Evolutionary conservation across 2,329 filamentous ascomycete genomes (phyloP).

Genomic region (Fusarium camptoceras): DNA sequence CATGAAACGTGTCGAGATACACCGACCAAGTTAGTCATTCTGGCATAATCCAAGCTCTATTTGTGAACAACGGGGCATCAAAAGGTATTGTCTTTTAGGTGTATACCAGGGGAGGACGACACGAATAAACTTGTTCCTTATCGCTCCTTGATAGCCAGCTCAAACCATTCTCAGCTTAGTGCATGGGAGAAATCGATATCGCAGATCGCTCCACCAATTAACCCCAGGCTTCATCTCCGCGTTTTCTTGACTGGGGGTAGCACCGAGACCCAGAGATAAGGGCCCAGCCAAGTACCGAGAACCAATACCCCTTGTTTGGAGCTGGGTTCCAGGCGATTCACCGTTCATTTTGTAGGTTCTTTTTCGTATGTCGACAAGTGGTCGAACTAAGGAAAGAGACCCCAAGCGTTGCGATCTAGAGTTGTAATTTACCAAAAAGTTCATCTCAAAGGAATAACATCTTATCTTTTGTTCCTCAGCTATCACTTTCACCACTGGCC

Average conservation of each 20-base stretch:
- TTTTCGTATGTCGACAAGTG: not conserved
- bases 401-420: too few relatives aligned
- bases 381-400: not conserved
- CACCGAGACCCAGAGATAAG: slow-evolving; percentile 11
- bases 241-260: not conserved
- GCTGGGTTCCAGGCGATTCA: not conserved
- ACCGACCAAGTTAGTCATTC: too few relatives aligned
- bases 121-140: slow-evolving; percentile 6
- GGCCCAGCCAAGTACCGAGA: not conserved
- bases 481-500: not conserved
- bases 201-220: not conserved
- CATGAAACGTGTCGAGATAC: too few relatives aligned
- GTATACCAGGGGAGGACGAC: too few relatives aligned
- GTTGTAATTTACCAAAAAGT: too few relatives aligned
- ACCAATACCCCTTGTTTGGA: not conserved
- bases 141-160: not conserved
- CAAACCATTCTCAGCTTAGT: not conserved
- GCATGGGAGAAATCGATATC: not conserved
- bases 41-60: too few relatives aligned
- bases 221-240: not conserved
- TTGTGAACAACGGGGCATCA: too few relatives aligned
- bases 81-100: too few relatives aligned
- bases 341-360: not conserved
- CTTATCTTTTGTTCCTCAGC: not conserved
- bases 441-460: not conserved